A percentile compares a stretch with the other conserved stretches of the same genome.
Evolutionary conservation across 2,329 filamentous ascomycete genomes (phyloP).

Genomic region (Penicillium digitatum): DNA sequence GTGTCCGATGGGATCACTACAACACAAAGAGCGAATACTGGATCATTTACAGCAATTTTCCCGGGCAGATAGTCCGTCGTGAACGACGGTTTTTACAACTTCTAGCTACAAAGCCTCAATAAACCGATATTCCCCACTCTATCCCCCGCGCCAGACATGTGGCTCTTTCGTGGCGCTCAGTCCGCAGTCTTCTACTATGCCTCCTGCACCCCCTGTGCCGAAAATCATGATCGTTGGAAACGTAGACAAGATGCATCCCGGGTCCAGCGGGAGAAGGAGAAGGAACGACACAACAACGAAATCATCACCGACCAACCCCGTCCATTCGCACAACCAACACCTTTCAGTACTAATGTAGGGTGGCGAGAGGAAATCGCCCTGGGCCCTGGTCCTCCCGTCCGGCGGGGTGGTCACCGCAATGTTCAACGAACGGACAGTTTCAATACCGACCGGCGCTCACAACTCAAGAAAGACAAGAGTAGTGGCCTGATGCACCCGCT

Average conservation of each 20-base stretch:
- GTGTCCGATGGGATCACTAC: conserved; percentile 28
- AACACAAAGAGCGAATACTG: conserved; percentile 20
- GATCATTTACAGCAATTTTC: conserved; percentile 24
- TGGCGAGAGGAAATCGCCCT: conserved; percentile 83
- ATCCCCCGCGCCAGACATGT: conserved; percentile 34
- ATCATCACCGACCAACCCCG: conserved; percentile 62
- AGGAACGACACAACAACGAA: conserved; percentile 58
- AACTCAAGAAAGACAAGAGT: conserved; percentile 48
- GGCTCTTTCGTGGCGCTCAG: conserved; percentile 49
- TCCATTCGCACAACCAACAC: conserved; percentile 69
- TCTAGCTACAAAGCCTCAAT: background rate
- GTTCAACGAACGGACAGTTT: conserved; percentile 55
- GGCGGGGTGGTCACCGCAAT: conserved; percentile 50
- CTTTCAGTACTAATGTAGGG: conserved; percentile 81
- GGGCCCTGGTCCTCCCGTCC: conserved; percentile 69
- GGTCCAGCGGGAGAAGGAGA: conserved; percentile 62
- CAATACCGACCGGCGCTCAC: conserved; percentile 46
- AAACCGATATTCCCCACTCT: conserved; percentile 4
- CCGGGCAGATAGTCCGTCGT: conserved; percentile 23
- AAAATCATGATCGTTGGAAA: conserved; percentile 65
- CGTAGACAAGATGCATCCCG: conserved; percentile 66
- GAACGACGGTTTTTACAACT: conserved; percentile 10
- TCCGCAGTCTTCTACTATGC: conserved; percentile 51
- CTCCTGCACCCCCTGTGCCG: conserved; percentile 58
- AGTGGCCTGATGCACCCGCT: conserved; percentile 33